Base-by-base conservation (phyloP, 1,284 basidiomycete genomes). In the Ceratobasidium sp. region DNA sequence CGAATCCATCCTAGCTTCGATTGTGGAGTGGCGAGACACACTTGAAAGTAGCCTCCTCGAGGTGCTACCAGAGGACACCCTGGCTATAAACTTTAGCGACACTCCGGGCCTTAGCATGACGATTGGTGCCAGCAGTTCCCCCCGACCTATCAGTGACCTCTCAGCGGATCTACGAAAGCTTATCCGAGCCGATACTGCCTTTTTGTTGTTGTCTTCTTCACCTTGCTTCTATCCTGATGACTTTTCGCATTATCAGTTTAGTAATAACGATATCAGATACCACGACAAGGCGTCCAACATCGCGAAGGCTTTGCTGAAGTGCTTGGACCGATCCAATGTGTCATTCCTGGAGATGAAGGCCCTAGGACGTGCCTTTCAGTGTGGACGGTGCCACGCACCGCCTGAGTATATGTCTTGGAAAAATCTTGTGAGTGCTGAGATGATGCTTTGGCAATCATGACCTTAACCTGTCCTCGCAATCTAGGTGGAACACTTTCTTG, bases 181-280 rank as follows among this genome's bases (percentile, higher is more conserved):
- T n/a, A 38, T 68, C 3, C 64, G 64, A 32, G 64, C 64, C 12
- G 64, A 68, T 35, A 15, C 52, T n/a, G 35, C 38, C 13, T 68
- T 68, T 42, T 34, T 22, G 27, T 17, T 27, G 10, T 7, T 34
- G 15, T 20, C 3, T 4, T 25, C 13, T 40, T 17, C 8, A 7
- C 6, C 31, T 1, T 4, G 25, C 15, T 68, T 32, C 20, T 68
- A 68, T 20, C 52, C 64, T 10, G 52, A 68, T 42, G 42, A 42
- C 53, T 68, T 68, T 22, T 12, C 17, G 10, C 8, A n/a, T 34
- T 13, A 13, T 13, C 15, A 17, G 15, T 1, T 13, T 15, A 40
- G n/a, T 8, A 12, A 6, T 2, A 52, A 5, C 10, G 17, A 7
- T 6, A 6, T 47, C 8, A 32, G 13, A 15, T 55, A 34, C 10